These are phyloP conservation scores for Acanthamoeba castellanii DNA, from an alignment of 208 protist species.

Conservation along the genomic window DNA sequence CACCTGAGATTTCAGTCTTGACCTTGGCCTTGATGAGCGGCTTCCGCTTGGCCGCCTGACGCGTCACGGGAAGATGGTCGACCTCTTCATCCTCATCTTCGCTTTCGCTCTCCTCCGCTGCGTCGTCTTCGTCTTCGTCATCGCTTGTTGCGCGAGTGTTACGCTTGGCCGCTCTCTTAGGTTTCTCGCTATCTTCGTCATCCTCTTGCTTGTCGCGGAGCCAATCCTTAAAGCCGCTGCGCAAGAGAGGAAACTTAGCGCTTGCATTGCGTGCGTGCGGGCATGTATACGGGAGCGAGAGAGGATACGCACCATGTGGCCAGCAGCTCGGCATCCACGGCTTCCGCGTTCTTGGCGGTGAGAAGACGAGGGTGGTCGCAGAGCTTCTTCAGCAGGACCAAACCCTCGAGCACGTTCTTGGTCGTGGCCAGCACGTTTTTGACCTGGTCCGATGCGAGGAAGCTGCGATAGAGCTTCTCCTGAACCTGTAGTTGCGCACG, in stretches of 20 bases:
- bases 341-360: constrained; percentile 6
- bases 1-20: not conserved
- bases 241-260: too few relatives aligned
- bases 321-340: constrained; percentile 48
- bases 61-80: not conserved
- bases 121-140: not conserved
- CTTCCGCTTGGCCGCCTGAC: not conserved
- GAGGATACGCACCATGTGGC: constrained; percentile 8
- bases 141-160: not conserved
- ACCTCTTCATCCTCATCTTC: not conserved
- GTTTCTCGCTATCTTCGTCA: not conserved
- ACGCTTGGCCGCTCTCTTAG: not conserved
- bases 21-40: not conserved
- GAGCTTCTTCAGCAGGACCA: constrained; percentile 69
- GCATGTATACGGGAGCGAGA: not conserved
- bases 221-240: not conserved
- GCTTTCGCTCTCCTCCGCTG: not conserved
- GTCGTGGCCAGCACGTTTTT: constrained; percentile 52
- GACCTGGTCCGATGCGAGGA: constrained; percentile 68
- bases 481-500: not conserved
- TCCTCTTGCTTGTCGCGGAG: not conserved
- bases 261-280: too few relatives aligned
- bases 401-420: constrained; percentile 61
- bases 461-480: constrained; percentile 69
- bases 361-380: constrained; percentile 68